Evolutionary conservation across 441 rosid genomes (phyloP).

Genomic region (Populus hybrid): DNA sequence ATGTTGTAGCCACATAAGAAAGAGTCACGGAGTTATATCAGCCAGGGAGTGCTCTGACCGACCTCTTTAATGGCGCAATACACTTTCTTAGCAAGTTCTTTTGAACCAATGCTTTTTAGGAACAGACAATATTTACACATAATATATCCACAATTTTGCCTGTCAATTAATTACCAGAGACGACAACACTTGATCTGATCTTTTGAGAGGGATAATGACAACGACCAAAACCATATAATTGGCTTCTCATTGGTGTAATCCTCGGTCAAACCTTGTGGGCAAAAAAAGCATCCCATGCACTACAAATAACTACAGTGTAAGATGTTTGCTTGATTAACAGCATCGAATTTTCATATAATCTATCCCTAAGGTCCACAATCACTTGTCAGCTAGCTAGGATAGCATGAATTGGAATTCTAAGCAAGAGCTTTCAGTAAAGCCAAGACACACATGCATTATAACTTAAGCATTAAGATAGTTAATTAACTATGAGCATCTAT

Average conservation of each 20-base stretch:
- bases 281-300: background rate
- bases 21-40: background rate
- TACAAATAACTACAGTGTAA: background rate
- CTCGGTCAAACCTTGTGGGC: conserved; percentile 25
- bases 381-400: background rate
- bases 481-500: too few species aligned
- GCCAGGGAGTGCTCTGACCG: background rate
- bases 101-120: conserved; percentile 12
- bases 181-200: background rate
- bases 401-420: background rate
- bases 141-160: background rate
- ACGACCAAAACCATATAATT: conserved; percentile 11
- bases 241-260: conserved; percentile 16
- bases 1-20: background rate
- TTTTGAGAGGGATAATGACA: conserved; percentile 13
- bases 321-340: conserved; percentile 5
- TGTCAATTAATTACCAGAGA: background rate
- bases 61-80: conserved; percentile 1
- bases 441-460: background rate
- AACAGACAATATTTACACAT: background rate
- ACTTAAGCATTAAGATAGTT: conserved; percentile 1
- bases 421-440: background rate
- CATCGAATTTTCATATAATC: background rate
- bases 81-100: background rate
- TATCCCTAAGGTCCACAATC: background rate